These are phyloP conservation scores for Teratosphaeria nubilosa DNA, from an alignment of 2,329 filamentous ascomycete genomes.

Conservation along the genomic window DNA sequence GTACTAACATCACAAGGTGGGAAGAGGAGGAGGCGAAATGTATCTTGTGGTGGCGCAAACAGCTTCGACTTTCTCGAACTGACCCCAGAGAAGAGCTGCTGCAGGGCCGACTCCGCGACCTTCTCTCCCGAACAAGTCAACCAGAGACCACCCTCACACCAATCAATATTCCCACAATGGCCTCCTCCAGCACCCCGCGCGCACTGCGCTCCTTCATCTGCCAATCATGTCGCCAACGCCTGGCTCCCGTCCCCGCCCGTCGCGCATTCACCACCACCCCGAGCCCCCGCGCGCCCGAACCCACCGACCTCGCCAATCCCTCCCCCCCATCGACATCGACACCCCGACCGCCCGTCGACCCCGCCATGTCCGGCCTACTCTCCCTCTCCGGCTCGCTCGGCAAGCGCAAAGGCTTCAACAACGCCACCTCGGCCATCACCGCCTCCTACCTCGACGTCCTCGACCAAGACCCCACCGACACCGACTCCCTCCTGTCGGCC, in stretches of 20 bases:
- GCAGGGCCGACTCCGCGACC: conserved; percentile 3
- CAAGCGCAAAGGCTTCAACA: conserved; percentile 3
- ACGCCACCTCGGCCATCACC: neutral
- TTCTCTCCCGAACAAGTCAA: conserved; percentile 1
- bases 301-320: conserved; percentile 2
- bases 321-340: neutral
- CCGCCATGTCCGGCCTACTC: conserved; percentile 1
- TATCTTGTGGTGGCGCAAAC: neutral
- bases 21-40: conserved; percentile 1
- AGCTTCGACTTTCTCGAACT: neutral
- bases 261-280: conserved; percentile 27
- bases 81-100: no score
- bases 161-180: conserved; percentile 8
- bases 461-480: conserved; percentile 1
- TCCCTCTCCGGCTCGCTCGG: conserved; percentile 2
- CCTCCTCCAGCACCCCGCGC: conserved; percentile 10
- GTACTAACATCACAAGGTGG: neutral
- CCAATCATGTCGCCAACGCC: conserved; percentile 28
- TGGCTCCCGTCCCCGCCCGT: conserved; percentile 9
- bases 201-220: conserved; percentile 26
- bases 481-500: conserved; percentile 5
- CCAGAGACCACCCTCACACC: no score
- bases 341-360: neutral
- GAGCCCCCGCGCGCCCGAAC: conserved; percentile 1
- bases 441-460: neutral